Conservation (phyloP, 352 stramenopile genomes). For the Phytopythium montanum region DNA sequence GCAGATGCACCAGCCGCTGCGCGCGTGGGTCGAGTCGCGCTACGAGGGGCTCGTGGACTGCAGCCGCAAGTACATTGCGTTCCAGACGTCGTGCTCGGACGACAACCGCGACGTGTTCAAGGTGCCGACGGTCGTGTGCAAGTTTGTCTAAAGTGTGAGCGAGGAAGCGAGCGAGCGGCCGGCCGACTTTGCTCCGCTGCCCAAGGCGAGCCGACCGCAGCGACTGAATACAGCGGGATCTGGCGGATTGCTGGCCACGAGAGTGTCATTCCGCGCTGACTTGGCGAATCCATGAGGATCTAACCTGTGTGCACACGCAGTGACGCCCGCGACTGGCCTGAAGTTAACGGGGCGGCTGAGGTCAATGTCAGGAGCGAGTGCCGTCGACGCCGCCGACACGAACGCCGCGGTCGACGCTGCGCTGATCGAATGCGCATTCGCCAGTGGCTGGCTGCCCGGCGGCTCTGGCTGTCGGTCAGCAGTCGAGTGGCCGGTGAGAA, state of each 20-base stretch:
- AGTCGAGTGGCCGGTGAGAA: neutral
- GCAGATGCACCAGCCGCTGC: slow-evolving; percentile 53
- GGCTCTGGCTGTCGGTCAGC: neutral
- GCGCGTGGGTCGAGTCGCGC: slow-evolving; percentile 63
- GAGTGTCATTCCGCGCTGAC: neutral
- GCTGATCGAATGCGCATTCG: neutral
- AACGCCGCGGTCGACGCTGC: neutral
- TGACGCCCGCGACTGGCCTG: neutral
- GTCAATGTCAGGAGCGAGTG: neutral
- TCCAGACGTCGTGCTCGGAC: slow-evolving; percentile 84
- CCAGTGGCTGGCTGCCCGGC: neutral
- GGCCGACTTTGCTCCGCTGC: neutral
- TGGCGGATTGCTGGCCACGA: neutral
- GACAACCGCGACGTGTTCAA: slow-evolving; percentile 80
- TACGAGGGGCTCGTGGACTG: slow-evolving; percentile 84
- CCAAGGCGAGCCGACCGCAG: neutral
- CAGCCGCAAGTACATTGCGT: slow-evolving; percentile 77
- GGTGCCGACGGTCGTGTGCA: slow-evolving; percentile 85
- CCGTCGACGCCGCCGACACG: neutral
- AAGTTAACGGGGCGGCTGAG: neutral
- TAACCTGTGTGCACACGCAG: neutral
- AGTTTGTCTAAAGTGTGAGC: slow-evolving; percentile 47
- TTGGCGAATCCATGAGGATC: neutral
- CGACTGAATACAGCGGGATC: neutral
- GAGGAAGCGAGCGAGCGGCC: neutral